Evolutionary conservation across 768 basidiomycete genomes (phyloP).

Genomic region (Leucocoprinus birnbaumii): DNA sequence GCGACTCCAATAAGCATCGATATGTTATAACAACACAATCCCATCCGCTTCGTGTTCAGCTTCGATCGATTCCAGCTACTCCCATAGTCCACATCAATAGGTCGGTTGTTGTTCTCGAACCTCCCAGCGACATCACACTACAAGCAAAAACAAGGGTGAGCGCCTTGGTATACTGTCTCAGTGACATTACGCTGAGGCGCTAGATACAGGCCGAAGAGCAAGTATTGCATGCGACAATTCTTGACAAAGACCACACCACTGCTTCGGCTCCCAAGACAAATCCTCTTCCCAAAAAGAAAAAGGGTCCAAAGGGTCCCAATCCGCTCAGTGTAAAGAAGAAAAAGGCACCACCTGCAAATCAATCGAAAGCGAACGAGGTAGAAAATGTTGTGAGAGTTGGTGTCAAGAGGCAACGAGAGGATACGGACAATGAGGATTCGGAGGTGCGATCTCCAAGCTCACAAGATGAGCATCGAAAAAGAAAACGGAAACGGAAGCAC

Average conservation of each 20-base stretch:
- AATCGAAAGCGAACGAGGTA: constrained; percentile 28
- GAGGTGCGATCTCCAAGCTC: neutral
- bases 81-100: constrained; percentile 92
- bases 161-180: no score
- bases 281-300: constrained; percentile 44
- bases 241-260: constrained; percentile 45
- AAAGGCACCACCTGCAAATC: constrained; percentile 42
- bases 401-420: constrained; percentile 25
- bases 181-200: neutral
- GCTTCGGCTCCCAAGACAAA: constrained; percentile 22
- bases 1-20: constrained; percentile 85
- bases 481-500: constrained; percentile 21
- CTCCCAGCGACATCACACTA: constrained; percentile 78
- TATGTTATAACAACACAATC: constrained; percentile 90
- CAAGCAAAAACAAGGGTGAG: constrained; percentile 59
- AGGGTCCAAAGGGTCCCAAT: constrained; percentile 84
- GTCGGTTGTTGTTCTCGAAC: constrained; percentile 90
- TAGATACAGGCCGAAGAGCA: constrained; percentile 58
- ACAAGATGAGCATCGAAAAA: constrained; percentile 8
- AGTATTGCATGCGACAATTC: constrained; percentile 46
- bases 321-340: constrained; percentile 93
- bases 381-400: constrained; percentile 17
- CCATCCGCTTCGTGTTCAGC: constrained; percentile 58
- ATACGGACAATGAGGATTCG: constrained; percentile 15
- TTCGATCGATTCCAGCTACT: constrained; percentile 78